A percentile compares a stretch with the other conserved stretches of the same genome.
These are phyloP conservation scores for Cryphonectria naterciae DNA, from an alignment of 2,329 filamentous ascomycete species.

Conservation along the genomic window DNA sequence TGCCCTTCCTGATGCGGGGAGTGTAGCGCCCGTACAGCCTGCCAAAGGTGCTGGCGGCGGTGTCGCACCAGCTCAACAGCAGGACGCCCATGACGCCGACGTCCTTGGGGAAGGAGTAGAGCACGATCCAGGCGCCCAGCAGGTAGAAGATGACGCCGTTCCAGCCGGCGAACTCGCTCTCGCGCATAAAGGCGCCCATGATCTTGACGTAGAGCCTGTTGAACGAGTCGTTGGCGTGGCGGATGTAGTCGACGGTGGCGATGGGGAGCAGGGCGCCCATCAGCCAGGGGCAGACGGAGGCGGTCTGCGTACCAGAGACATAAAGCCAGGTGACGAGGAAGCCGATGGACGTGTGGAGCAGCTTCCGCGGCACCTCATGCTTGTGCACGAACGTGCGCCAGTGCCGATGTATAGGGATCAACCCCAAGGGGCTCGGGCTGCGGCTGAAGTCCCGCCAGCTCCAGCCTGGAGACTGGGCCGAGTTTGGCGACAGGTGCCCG, in stretches of 20 bases:
- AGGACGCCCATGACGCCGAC: constrained; percentile 87
- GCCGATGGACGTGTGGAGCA: constrained; percentile 92
- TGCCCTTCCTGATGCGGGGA: constrained; percentile 79
- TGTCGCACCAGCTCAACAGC: constrained; percentile 96
- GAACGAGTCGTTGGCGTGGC: constrained; percentile 79
- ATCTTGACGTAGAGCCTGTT: constrained; percentile 86
- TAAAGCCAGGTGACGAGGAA: constrained; percentile 92
- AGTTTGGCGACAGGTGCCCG: constrained; percentile 72
- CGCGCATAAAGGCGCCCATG: constrained; percentile 91
- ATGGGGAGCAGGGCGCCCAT: constrained; percentile 83
- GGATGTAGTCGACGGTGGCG: constrained; percentile 77
- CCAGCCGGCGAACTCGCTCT: constrained; percentile 91
- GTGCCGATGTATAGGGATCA: constrained; percentile 93
- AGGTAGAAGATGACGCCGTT: constrained; percentile 98
- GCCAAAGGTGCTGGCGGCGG: constrained; percentile 92
- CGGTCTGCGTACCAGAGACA: constrained; percentile 74
- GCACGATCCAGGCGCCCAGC: constrained; percentile 83
- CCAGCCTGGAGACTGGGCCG: constrained; percentile 65
- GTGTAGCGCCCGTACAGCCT: constrained; percentile 89
- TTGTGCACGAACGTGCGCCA: constrained; percentile 93
- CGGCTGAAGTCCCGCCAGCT: constrained; percentile 88
- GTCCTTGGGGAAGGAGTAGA: constrained; percentile 90
- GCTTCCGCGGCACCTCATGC: constrained; percentile 94
- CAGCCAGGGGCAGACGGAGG: constrained; percentile 80
- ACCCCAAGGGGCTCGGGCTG: constrained; percentile 87